Evolutionary conservation across 2,329 filamentous ascomycete species (phyloP).

Genomic region (Trichoderma semiorbis): DNA sequence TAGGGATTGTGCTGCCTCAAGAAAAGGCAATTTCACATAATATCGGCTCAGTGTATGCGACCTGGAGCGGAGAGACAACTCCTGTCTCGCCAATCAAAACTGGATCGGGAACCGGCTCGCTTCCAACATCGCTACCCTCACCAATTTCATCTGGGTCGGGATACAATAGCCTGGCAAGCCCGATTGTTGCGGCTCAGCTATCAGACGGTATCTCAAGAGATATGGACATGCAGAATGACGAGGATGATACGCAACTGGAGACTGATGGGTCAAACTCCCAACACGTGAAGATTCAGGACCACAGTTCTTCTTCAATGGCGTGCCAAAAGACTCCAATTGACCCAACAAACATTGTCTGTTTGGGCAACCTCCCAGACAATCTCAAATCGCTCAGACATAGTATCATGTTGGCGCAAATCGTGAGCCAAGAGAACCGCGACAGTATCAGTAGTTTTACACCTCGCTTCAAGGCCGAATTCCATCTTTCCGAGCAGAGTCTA

Average conservation of each 20-base stretch:
- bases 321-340: slow-evolving; percentile 51
- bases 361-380: slow-evolving; percentile 52
- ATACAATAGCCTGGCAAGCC: slow-evolving; percentile 43
- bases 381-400: slow-evolving; percentile 31
- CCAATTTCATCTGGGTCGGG: slow-evolving; percentile 48
- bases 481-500: slow-evolving; percentile 38
- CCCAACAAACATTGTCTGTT: slow-evolving; percentile 49
- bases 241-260: background rate
- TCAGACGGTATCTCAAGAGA: slow-evolving; percentile 22
- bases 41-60: background rate
- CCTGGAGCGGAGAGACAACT: slow-evolving; percentile 9
- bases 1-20: slow-evolving; percentile 26
- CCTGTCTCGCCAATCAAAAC: slow-evolving; percentile 24
- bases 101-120: slow-evolving; percentile 22
- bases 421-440: slow-evolving; percentile 10
- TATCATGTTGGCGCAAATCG: slow-evolving; percentile 16
- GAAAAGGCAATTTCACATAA: slow-evolving; percentile 28
- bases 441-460: background rate
- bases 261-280: background rate
- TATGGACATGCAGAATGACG: slow-evolving; percentile 11
- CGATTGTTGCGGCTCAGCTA: slow-evolving; percentile 33
- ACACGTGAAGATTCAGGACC: background rate
- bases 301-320: slow-evolving; percentile 13
- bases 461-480: slow-evolving; percentile 16
- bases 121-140: slow-evolving; percentile 41